A percentile compares a stretch with the other conserved stretches of the same genome.
Conservation (phyloP, 768 basidiomycete genomes). For the Lactifluus piperatus region DNA sequence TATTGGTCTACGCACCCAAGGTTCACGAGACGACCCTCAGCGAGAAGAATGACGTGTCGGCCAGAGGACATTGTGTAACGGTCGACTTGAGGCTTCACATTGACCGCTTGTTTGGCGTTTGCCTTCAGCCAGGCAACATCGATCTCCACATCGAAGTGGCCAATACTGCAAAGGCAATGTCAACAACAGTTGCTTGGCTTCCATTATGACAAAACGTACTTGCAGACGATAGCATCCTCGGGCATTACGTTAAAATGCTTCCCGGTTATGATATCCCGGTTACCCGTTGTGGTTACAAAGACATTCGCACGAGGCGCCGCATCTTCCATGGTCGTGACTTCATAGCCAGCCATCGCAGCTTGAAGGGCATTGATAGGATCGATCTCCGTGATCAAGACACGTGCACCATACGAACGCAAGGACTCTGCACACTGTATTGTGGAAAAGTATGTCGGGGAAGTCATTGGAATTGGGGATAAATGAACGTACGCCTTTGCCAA, state of each 20-base stretch:
- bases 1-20: slow-evolving; percentile 53
- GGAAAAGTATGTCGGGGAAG: background rate
- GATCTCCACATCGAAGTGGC: slow-evolving; percentile 84
- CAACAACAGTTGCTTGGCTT: background rate
- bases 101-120: slow-evolving; percentile 73
- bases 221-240: slow-evolving; percentile 98
- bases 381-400: slow-evolving; percentile 94
- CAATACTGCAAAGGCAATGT: slow-evolving; percentile 44
- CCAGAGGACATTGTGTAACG: slow-evolving; percentile 89
- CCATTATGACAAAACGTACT: slow-evolving; percentile 42
- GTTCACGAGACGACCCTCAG: slow-evolving; percentile 98
- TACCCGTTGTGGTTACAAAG: slow-evolving; percentile 98
- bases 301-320: slow-evolving; percentile 83
- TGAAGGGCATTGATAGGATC: slow-evolving; percentile 99
- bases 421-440: slow-evolving; percentile 86
- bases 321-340: slow-evolving; percentile 98
- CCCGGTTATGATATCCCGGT: slow-evolving; percentile 92
- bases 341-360: slow-evolving; percentile 99
- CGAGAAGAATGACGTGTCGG: slow-evolving; percentile 94
- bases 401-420: slow-evolving; percentile 92
- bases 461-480: background rate
- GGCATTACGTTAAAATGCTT: slow-evolving; percentile 92
- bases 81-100: slow-evolving; percentile 99
- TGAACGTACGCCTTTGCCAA: slow-evolving; percentile 90
- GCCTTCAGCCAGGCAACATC: slow-evolving; percentile 98